A percentile compares a stretch with the other conserved stretches of the same genome.
Conservation (phyloP, 352 stramenopile species). For the Phytophthora tubulina region DNA sequence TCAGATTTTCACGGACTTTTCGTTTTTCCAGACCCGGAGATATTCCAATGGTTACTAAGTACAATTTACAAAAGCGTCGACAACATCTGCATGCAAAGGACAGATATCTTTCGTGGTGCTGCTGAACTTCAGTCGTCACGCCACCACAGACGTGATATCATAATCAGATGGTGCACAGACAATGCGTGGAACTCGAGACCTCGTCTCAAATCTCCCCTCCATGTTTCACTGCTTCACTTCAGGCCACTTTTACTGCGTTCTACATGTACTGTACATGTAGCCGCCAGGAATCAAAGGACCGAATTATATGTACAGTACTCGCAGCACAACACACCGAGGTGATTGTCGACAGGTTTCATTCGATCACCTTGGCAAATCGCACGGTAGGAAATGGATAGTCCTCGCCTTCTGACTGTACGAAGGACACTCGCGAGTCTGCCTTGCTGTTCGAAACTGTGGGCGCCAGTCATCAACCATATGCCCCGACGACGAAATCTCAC, state of each 20-base stretch:
- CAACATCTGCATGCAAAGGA: neutral
- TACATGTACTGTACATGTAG: no score
- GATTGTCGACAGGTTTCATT: no score
- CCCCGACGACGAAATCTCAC: slow-evolving; percentile 21
- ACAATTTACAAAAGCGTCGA: no score
- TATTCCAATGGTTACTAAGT: no score
- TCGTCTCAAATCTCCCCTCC: slow-evolving; percentile 14
- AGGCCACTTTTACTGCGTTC: no score
- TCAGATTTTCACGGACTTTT: no score
- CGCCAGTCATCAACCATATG: slow-evolving; percentile 5
- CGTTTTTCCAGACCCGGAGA: no score
- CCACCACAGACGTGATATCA: neutral
- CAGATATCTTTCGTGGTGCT: slow-evolving; percentile 9
- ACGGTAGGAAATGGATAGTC: neutral
- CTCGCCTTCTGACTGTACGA: neutral
- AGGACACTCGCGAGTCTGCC: neutral
- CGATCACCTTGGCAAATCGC: no score
- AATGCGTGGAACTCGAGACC: neutral
- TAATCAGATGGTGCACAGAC: slow-evolving; percentile 29
- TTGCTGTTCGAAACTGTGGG: slow-evolving; percentile 19
- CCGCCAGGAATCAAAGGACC: no score
- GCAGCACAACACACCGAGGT: no score
- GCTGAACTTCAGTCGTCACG: no score
- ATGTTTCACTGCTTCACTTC: neutral
- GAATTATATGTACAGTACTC: no score